Conservation (phyloP, 768 basidiomycete species). For the Lentinus brumalis region DNA sequence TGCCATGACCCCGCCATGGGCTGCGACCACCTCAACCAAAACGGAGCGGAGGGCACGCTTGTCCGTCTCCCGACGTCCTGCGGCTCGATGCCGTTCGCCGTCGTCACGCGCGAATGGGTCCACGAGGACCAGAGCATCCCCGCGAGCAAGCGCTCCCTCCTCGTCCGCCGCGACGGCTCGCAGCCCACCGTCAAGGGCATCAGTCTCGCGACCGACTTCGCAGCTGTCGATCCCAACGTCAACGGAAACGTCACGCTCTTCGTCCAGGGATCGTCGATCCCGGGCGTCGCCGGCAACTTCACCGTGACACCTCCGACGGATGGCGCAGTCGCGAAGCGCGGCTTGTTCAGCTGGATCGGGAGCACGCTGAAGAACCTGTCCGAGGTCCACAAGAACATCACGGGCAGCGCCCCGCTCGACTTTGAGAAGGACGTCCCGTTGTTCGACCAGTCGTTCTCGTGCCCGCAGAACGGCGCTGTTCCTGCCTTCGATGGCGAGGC, state of each 20-base stretch:
- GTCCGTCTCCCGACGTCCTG: slow-evolving; percentile 49
- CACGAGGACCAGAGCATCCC: slow-evolving; percentile 47
- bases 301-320: slow-evolving; percentile 5
- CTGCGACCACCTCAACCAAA: slow-evolving; percentile 44
- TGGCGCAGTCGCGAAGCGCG: slow-evolving; percentile 8
- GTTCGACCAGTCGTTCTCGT: slow-evolving; percentile 23
- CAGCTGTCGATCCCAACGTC: slow-evolving; percentile 28
- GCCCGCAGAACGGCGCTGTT: slow-evolving; percentile 17
- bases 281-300: slow-evolving; percentile 14
- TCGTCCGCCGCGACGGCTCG: slow-evolving; percentile 36
- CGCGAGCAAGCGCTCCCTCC: slow-evolving; percentile 25
- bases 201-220: slow-evolving; percentile 42
- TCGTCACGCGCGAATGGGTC: slow-evolving; percentile 29
- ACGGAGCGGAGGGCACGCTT: slow-evolving; percentile 48
- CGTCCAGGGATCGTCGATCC: slow-evolving; percentile 12
- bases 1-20: slow-evolving; percentile 37
- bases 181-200: slow-evolving; percentile 42
- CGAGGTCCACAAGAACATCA: slow-evolving; percentile 22
- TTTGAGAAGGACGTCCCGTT: slow-evolving; percentile 23
- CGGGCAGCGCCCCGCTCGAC: slow-evolving; percentile 18
- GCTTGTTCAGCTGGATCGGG: slow-evolving; percentile 9
- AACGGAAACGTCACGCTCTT: slow-evolving; percentile 18
- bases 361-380: slow-evolving; percentile 4
- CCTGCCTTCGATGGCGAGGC: slow-evolving; percentile 24
- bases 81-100: slow-evolving; percentile 31